Evolutionary conservation across 495 filamentous ascomycete species (phyloP).

Genomic region (Penicillium canescens): DNA sequence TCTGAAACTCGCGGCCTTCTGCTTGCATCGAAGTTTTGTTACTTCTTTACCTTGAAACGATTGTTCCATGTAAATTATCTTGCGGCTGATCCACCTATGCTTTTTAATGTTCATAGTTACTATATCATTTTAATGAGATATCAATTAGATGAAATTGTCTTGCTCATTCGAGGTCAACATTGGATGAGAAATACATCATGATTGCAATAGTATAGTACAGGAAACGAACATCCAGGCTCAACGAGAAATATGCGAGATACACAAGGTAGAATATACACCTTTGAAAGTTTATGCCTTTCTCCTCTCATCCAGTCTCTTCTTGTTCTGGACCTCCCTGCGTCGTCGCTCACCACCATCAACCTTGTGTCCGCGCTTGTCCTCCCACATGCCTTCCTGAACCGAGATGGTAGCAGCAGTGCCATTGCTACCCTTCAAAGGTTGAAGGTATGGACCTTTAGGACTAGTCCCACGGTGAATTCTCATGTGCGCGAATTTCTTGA

Average conservation of each 20-base stretch:
- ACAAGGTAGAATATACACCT: conserved; percentile 1
- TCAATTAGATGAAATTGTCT: too few relatives aligned
- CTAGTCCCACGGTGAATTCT: conserved; percentile 62
- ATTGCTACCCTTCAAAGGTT: conserved; percentile 60
- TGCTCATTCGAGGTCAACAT: too few relatives aligned
- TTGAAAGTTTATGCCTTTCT: conserved; percentile 32
- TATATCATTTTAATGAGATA: conserved; percentile 10
- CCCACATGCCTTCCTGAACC: conserved; percentile 86
- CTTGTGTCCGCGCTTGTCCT: conserved; percentile 79
- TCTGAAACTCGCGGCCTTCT: too few relatives aligned
- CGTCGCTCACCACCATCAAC: conserved; percentile 95
- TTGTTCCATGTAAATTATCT: conserved; percentile 26
- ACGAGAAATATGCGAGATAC: conserved; percentile 25
- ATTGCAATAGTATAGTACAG: conserved; percentile 26
- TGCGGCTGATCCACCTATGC: conserved; percentile 1
- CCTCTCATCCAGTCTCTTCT: conserved; percentile 55
- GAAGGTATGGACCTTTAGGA: conserved; percentile 70
- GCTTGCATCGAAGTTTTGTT: background rate
- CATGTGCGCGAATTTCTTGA: conserved; percentile 59
- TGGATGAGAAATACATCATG: conserved; percentile 1
- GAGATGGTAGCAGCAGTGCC: conserved; percentile 62
- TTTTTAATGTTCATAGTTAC: background rate
- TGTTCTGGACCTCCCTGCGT: conserved; percentile 76
- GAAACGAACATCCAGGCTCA: conserved; percentile 16
- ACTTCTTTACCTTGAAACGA: conserved; percentile 8